phyloP scores from a whole-genome alignment of 306 rosid species.

The Lupinus albus region DNA sequence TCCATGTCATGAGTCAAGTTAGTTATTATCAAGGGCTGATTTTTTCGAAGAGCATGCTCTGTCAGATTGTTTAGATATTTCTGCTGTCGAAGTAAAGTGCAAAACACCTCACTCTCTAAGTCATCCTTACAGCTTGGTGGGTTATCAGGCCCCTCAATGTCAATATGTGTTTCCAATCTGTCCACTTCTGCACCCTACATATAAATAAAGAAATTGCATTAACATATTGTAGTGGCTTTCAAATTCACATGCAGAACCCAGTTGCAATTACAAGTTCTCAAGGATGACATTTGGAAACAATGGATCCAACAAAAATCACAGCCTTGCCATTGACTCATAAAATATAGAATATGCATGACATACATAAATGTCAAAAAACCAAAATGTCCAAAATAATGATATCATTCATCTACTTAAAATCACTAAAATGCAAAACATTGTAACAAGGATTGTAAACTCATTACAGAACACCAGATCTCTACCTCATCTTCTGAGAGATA shows the following conservation, averaged over 20 bases:
- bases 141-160: conserved; percentile 53
- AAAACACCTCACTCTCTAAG: conserved; percentile 58
- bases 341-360: conserved; percentile 9
- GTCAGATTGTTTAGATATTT: conserved; percentile 73
- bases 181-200: conserved; percentile 79
- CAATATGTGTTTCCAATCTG: conserved; percentile 52
- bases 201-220: conserved; percentile 30
- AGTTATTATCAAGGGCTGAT: conserved; percentile 70
- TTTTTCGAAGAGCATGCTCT: conserved; percentile 81
- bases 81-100: conserved; percentile 68
- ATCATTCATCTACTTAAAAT: conserved; percentile 15
- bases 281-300: neutral
- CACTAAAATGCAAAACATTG: conserved; percentile 1
- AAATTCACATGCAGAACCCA: conserved; percentile 12
- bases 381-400: conserved; percentile 27
- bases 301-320: conserved; percentile 10
- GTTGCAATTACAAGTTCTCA: conserved; percentile 23
- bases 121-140: conserved; percentile 54
- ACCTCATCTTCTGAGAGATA: conserved; percentile 87
- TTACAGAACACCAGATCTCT: conserved; percentile 22
- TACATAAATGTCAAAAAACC: neutral
- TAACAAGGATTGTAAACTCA: conserved; percentile 25
- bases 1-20: conserved; percentile 71
- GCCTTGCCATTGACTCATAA: neutral
- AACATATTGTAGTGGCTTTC: conserved; percentile 9